These are phyloP conservation scores for Phascolomyces articulosus DNA, from an alignment of 371 early-diverging fungal species.

Conservation along the genomic window DNA sequence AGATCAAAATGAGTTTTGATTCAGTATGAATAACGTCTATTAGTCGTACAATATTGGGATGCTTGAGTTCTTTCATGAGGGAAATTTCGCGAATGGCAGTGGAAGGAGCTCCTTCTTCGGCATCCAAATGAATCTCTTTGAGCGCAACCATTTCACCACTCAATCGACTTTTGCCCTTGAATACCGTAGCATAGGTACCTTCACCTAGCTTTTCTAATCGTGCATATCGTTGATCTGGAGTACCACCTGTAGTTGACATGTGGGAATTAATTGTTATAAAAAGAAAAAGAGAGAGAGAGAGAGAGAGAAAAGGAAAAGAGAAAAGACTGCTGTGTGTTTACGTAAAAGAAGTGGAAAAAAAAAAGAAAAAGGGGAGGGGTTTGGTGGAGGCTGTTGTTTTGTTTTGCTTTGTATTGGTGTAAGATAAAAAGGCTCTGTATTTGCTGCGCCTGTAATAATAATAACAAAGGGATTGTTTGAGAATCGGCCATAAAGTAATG, in stretches of 20 bases:
- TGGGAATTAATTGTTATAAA: no score
- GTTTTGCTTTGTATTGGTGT: neutral
- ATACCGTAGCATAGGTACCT: constrained; percentile 99
- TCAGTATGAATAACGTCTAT: constrained; percentile 99
- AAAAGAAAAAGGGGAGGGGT: neutral
- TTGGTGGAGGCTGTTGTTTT: neutral
- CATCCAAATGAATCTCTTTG: constrained; percentile 93
- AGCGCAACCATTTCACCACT: constrained; percentile 96
- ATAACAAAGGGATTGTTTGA: no score
- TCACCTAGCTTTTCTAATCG: constrained; percentile 95
- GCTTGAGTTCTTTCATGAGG: constrained; percentile 93
- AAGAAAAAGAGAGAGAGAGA: no score
- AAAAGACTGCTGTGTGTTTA: no score
- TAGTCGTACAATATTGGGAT: constrained; percentile 89
- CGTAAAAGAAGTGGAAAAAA: neutral
- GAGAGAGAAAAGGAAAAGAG: no score
- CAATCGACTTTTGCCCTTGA: constrained; percentile 90
- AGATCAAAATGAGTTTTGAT: constrained; percentile 96
- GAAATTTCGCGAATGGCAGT: constrained; percentile 98
- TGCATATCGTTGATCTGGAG: constrained; percentile 64
- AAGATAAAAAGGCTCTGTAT: neutral
- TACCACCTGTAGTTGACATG: constrained; percentile 27
- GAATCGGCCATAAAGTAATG: no score
- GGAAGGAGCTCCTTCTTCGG: constrained; percentile 95
- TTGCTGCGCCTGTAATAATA: no score